Evolutionary conservation across 129 eudicot genomes (phyloP).

Genomic region (Dittrichia graveolens): DNA sequence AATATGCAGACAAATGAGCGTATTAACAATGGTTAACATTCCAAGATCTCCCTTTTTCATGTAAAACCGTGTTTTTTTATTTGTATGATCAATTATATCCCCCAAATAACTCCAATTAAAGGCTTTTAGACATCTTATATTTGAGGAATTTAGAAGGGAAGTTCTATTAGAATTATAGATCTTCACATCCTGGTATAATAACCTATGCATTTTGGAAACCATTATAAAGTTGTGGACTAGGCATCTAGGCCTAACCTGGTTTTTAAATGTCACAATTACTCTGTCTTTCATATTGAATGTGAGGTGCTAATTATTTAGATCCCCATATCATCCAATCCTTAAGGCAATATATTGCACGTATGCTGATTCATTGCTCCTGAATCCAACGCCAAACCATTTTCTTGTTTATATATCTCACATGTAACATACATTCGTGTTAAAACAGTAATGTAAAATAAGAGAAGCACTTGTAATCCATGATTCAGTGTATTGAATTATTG

Average conservation of each 20-base stretch:
- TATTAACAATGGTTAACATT: too few relatives aligned
- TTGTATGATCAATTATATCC: neutral
- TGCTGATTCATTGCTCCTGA: neutral
- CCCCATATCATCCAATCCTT: too few relatives aligned
- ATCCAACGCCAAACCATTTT: neutral
- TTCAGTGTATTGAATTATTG: neutral
- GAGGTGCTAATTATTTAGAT: neutral
- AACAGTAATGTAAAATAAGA: neutral
- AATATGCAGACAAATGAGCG: too few relatives aligned
- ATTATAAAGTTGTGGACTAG: constrained; percentile 5
- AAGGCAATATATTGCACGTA: too few relatives aligned
- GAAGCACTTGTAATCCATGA: neutral
- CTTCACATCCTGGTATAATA: neutral
- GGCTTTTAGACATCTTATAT: neutral
- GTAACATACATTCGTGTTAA: constrained; percentile 1
- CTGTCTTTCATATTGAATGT: constrained; percentile 7
- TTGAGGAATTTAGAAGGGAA: neutral
- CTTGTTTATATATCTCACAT: neutral
- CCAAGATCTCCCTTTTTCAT: too few relatives aligned
- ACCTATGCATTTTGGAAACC: neutral
- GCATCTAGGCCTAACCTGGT: neutral
- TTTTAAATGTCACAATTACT: neutral
- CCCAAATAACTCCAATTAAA: neutral
- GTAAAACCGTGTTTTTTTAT: too few relatives aligned
- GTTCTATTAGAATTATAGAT: neutral